Evolutionary conservation across 768 basidiomycete species (phyloP), one percentile per base, ranked within the genome.

Genomic region (Hemileccinum impolitum): DNA sequence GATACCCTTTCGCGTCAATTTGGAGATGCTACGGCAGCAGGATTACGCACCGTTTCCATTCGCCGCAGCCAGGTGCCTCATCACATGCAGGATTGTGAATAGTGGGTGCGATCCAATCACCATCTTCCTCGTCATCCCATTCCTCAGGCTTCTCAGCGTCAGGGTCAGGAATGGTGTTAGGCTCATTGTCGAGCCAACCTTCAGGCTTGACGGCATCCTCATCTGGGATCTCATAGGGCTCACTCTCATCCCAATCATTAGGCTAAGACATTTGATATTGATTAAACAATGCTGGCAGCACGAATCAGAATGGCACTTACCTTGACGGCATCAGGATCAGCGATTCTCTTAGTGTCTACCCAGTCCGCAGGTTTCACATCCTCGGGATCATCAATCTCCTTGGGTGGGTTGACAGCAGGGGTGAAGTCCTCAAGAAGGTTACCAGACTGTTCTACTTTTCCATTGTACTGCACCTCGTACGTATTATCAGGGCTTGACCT

Each of bases 91-190:
- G 90, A 80, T 99, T 99, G 51, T 79, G 71, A 48, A 98, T 76
- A 48, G 82, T 83, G 26, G 96, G 94, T 7, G 94, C 79, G 56
- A 98, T 81, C 94, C 94, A 99, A 65, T 98, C 95, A 68, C 96
- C 96, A 59, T 99, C 95, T 67, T 98, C 96, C 65, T 97, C 96
- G 60, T 97, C 95, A 62, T 96, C 94, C 96, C 96, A 99, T 70
- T 99, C 96, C 66, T 99, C 96, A 6, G 96, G 96, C 76, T 96
- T 97, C 70, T 85, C 81, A 35, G 90, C 82, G 56, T 92, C 87
- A 52, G 96, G 95, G 64, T 99, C 96, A 41, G 93, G 81, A 60
- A 96, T 79, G 41, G 71, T 76, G 48, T 77, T 69, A 7, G 86
- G 81, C 65, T 97, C 96, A 48, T 96, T 73, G 53, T 90, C 93